These are phyloP conservation scores for Vigna hirtella DNA, from an alignment of 306 rosid species.

Conservation along the genomic window DNA sequence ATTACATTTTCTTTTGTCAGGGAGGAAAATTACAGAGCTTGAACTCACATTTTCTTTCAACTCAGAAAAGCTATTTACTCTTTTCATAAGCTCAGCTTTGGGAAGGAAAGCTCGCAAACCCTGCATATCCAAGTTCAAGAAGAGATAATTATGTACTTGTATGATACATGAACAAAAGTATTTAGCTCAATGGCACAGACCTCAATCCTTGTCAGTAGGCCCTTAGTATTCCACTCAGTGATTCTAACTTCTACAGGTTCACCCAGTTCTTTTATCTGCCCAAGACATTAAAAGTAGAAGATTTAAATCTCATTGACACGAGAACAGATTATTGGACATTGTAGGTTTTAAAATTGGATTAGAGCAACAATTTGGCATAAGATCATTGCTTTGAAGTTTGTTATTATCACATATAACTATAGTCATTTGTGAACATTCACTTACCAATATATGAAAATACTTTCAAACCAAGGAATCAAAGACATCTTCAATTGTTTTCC, in stretches of 20 bases:
- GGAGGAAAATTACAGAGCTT: background rate
- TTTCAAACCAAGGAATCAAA: slow-evolving; percentile 8
- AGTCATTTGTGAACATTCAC: background rate
- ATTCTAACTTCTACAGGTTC: slow-evolving; percentile 79
- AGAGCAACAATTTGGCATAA: slow-evolving; percentile 19
- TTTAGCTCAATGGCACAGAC: slow-evolving; percentile 47
- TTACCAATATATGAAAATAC: background rate
- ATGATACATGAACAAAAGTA: slow-evolving; percentile 17
- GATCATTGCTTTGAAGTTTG: background rate
- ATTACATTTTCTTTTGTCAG: background rate
- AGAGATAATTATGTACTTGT: slow-evolving; percentile 13
- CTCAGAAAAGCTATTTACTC: slow-evolving; percentile 68
- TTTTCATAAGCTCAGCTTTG: slow-evolving; percentile 74
- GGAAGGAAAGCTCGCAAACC: slow-evolving; percentile 89
- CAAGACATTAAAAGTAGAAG: slow-evolving; percentile 38
- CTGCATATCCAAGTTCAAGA: slow-evolving; percentile 55
- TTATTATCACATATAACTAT: slow-evolving; percentile 11
- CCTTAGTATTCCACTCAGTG: slow-evolving; percentile 88
- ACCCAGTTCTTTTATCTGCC: slow-evolving; percentile 70
- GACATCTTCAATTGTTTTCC: background rate
- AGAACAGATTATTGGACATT: background rate
- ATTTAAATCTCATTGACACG: slow-evolving; percentile 23
- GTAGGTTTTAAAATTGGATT: slow-evolving; percentile 2
- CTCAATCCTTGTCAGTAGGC: slow-evolving; percentile 89
- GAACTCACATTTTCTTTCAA: slow-evolving; percentile 77